Percentiles rank a stretch among this genome's conserved stretches.
Evolutionary conservation across 176 grass and related monocot species (phyloP).

Genomic region (Musa beccarii): DNA sequence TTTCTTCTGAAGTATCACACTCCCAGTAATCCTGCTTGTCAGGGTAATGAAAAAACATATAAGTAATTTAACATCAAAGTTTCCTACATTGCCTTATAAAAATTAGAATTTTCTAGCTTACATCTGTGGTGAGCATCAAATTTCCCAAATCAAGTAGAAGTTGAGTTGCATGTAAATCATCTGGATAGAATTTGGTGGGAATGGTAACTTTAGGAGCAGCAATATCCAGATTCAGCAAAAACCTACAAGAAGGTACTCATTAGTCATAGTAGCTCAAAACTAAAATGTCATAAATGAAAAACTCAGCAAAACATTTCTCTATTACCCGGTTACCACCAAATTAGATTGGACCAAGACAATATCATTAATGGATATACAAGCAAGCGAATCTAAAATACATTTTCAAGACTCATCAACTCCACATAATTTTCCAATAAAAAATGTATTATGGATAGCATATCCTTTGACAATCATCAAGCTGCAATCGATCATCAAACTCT

Average conservation of each 20-base stretch:
- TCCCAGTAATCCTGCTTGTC: constrained; percentile 69
- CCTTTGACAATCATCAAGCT: background rate
- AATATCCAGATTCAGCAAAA: constrained; percentile 92
- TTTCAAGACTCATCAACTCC: background rate
- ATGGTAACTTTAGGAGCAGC: constrained; percentile 96
- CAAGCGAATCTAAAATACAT: background rate
- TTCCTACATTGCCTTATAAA: background rate
- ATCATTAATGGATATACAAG: background rate
- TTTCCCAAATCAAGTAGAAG: constrained; percentile 95
- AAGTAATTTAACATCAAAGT: background rate
- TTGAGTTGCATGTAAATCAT: constrained; percentile 73
- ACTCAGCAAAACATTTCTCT: too few species aligned
- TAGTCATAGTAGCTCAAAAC: constrained; percentile 1
- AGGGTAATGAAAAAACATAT: background rate
- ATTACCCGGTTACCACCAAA: too few species aligned
- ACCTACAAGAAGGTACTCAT: constrained; percentile 38
- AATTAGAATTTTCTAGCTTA: constrained; percentile 17
- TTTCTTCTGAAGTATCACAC: constrained; percentile 54
- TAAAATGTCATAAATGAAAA: background rate
- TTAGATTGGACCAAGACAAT: too few species aligned
- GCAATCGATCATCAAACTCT: background rate
- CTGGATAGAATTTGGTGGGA: constrained; percentile 78
- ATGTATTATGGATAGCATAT: background rate
- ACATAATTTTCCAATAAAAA: background rate
- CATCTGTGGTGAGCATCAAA: constrained; percentile 79